Conservation (phyloP, 805 yeast species). For the Spathaspora girioi region DNA sequence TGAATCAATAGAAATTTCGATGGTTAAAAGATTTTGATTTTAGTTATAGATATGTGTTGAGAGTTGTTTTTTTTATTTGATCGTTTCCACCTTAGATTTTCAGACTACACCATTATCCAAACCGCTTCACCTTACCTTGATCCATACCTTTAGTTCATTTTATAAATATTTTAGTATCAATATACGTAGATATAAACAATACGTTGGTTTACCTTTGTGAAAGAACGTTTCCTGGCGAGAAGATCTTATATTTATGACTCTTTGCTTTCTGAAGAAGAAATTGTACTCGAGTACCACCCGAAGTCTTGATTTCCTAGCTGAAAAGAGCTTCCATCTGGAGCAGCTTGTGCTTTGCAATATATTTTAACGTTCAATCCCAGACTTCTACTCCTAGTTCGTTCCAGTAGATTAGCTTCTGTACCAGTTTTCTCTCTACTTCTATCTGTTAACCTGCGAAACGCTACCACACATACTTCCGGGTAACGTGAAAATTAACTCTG, state of each 20-base stretch:
- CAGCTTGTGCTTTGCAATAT: too few species aligned
- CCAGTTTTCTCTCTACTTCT: neutral
- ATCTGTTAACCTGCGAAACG: neutral
- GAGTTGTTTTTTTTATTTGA: neutral
- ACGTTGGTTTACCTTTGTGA: too few species aligned
- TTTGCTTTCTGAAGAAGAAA: neutral
- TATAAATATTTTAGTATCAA: neutral
- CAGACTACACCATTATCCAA: neutral
- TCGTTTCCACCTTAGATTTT: neutral
- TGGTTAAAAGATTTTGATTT: neutral
- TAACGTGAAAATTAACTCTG: neutral
- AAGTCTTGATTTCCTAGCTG: neutral
- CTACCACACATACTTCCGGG: neutral
- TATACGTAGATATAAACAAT: neutral
- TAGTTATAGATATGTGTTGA: neutral
- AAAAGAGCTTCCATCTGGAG: too few species aligned
- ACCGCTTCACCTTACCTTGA: neutral
- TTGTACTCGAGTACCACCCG: neutral
- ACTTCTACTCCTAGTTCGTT: too few species aligned
- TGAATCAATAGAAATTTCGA: neutral
- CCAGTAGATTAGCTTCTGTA: too few species aligned
- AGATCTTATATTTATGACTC: too few species aligned
- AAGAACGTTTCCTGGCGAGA: too few species aligned
- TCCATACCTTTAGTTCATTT: neutral
- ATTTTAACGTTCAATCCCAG: too few species aligned